Evolutionary conservation across 2,329 filamentous ascomycete species (phyloP).

Genomic region (Aspergillus viridinutans): DNA sequence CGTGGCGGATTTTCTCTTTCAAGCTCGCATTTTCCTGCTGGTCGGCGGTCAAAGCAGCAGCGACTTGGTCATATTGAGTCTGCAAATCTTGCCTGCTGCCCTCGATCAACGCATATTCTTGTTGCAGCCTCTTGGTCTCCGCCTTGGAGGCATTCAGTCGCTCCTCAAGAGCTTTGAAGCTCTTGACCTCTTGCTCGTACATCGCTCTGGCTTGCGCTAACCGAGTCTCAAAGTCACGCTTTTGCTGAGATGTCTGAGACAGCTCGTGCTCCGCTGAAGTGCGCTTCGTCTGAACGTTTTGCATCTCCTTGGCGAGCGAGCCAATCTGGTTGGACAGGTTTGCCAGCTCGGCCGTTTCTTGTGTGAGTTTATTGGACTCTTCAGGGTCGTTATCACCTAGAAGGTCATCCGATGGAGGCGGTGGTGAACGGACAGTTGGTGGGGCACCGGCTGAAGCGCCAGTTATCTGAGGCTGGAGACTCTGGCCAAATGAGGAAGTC

Average conservation of each 20-base stretch:
- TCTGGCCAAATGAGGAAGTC: conserved; percentile 86
- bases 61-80: conserved; percentile 72
- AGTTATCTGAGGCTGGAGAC: conserved; percentile 70
- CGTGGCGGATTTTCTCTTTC: conserved; percentile 79
- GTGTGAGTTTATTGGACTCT: conserved; percentile 79
- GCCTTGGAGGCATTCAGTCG: conserved; percentile 70
- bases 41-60: conserved; percentile 72
- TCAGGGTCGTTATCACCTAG: conserved; percentile 88
- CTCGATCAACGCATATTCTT: conserved; percentile 79
- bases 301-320: conserved; percentile 87
- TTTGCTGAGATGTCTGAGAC: conserved; percentile 75
- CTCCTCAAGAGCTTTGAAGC: conserved; percentile 79
- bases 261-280: conserved; percentile 75
- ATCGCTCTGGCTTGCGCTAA: conserved; percentile 78
- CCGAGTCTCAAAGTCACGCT: conserved; percentile 86
- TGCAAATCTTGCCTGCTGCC: conserved; percentile 76
- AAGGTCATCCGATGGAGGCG: conserved; percentile 69
- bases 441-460: conserved; percentile 51
- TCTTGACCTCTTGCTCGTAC: conserved; percentile 90
- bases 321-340: conserved; percentile 96
- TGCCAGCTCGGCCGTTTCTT: conserved; percentile 85
- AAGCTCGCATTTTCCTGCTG: conserved; percentile 81
- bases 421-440: conserved; percentile 35
- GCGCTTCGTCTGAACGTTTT: conserved; percentile 82
- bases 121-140: conserved; percentile 78